Percentiles rank a stretch among this genome's conserved stretches.
Evolutionary conservation across 345 rosid genomes (phyloP).

Genomic region (Eucalyptus viminalis): DNA sequence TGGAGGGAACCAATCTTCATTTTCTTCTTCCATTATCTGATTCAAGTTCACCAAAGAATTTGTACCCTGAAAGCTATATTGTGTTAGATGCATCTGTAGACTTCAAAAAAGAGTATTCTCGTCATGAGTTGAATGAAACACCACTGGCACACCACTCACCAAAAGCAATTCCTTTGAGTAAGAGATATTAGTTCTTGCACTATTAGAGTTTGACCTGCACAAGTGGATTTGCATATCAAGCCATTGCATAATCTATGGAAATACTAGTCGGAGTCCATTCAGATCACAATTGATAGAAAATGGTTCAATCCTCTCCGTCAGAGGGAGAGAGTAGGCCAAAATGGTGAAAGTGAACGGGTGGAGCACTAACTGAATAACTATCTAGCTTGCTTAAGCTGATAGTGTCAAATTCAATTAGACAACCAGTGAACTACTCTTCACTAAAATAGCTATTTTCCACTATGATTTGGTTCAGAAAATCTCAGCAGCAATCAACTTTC

Average conservation of each 20-base stretch:
- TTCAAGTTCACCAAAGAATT: conserved; percentile 19
- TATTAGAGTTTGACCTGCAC: conserved; percentile 29
- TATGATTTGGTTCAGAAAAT: not conserved
- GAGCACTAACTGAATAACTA: not conserved
- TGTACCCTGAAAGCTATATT: conserved; percentile 15
- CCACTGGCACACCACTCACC: conserved; percentile 8
- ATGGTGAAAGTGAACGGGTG: not conserved
- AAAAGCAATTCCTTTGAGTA: conserved; percentile 22
- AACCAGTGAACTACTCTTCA: not conserved
- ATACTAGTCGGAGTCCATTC: not conserved
- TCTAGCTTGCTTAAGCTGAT: not conserved
- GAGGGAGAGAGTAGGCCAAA: not conserved
- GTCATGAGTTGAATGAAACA: not conserved
- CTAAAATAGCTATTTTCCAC: not conserved
- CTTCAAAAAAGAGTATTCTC: not conserved
- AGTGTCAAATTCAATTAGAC: not conserved
- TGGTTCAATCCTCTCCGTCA: not conserved
- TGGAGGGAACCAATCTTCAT: not conserved
- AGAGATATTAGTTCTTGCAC: conserved; percentile 20
- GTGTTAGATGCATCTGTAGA: not conserved
- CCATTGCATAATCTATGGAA: not conserved
- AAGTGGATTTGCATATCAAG: not conserved
- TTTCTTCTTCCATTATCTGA: not conserved
- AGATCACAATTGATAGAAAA: not conserved
- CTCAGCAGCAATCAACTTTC: not conserved